Conservation (phyloP, 106 monocot genomes). For the Dactylorhiza incarnata region DNA sequence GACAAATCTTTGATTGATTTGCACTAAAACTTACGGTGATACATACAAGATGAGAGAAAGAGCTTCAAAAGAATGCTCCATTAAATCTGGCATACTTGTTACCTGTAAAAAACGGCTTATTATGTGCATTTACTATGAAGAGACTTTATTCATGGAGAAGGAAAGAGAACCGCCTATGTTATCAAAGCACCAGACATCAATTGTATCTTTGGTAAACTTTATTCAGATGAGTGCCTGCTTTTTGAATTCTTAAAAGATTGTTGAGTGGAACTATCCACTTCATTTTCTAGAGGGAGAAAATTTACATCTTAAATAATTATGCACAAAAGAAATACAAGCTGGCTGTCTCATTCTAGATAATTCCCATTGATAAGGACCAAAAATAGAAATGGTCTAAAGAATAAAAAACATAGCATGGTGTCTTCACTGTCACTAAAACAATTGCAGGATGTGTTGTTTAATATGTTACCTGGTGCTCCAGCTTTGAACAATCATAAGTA, state of each 20-base stretch:
- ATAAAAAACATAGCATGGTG: background rate
- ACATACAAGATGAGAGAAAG: too few relatives aligned
- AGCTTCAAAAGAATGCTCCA: too few relatives aligned
- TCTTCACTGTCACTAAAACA: background rate
- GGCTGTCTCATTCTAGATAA: background rate
- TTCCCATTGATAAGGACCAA: background rate
- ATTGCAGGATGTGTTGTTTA: background rate
- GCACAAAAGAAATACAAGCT: background rate
- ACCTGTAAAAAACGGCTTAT: too few relatives aligned
- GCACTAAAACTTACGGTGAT: too few relatives aligned
- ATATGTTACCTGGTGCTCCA: slow-evolving; percentile 76
- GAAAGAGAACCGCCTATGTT: too few relatives aligned
- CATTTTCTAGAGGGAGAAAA: background rate
- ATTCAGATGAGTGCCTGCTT: background rate
- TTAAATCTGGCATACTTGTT: too few relatives aligned
- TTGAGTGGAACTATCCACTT: background rate
- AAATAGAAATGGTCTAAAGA: background rate
- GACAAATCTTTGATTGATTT: too few relatives aligned
- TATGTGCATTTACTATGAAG: too few relatives aligned
- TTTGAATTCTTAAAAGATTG: background rate
- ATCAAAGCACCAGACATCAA: background rate
- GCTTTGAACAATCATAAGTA: slow-evolving; percentile 66
- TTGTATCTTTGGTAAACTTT: background rate
- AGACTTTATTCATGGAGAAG: too few relatives aligned
- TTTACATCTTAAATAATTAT: background rate